Evolutionary conservation across 192 early-diverging fungal genomes (phyloP).

Genomic region (Thamnidium elegans): DNA sequence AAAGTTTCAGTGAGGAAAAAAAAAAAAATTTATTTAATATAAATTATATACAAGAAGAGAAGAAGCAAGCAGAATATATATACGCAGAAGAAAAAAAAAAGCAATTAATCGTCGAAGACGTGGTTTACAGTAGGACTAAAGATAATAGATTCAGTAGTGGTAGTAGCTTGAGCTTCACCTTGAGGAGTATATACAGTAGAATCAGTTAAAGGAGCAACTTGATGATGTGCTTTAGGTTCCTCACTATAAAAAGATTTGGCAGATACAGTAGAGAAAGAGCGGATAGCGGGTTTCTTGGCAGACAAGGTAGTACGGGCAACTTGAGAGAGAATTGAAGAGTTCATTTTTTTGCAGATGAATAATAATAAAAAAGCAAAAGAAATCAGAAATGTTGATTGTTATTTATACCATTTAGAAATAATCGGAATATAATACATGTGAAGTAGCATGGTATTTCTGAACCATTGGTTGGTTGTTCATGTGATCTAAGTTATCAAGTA

Average conservation of each 20-base stretch:
- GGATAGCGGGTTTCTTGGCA: neutral
- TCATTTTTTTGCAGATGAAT: neutral
- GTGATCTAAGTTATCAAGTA: neutral
- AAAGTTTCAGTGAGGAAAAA: too few species aligned
- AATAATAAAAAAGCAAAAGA: neutral
- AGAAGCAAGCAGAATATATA: too few species aligned
- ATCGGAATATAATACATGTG: neutral
- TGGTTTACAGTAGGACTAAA: constrained; percentile 14
- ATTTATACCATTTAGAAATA: neutral
- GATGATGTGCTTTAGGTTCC: constrained; percentile 13
- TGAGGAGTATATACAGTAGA: constrained; percentile 20
- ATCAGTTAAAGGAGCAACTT: constrained; percentile 20
- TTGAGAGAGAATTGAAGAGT: constrained; percentile 3
- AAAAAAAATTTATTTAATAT: too few species aligned
- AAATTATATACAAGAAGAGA: too few species aligned
- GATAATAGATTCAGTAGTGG: neutral
- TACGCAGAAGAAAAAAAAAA: too few species aligned
- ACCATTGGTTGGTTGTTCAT: neutral
- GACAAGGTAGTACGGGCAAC: neutral
- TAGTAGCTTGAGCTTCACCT: neutral
- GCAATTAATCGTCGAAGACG: constrained; percentile 11
- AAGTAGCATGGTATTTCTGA: neutral
- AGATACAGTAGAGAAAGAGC: constrained; percentile 5
- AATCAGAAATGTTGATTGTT: neutral
- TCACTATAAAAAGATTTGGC: constrained; percentile 3